Base-by-base conservation (phyloP, 2,329 filamentous ascomycete genomes). In the Aplosporella prunicola region DNA sequence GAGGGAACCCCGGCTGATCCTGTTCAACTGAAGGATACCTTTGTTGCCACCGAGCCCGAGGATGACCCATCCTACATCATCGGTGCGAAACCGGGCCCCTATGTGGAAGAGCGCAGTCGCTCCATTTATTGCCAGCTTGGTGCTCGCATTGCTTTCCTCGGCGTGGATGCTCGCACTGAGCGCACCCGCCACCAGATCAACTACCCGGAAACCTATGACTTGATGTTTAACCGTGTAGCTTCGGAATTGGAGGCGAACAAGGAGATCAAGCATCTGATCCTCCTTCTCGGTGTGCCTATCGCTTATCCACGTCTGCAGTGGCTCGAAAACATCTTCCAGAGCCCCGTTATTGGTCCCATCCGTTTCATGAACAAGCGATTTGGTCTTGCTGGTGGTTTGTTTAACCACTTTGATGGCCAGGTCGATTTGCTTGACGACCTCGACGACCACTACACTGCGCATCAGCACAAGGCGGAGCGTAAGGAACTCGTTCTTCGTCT, bases 181-280 rank as follows among this genome's bases (percentile, higher is more conserved):
- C 82, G 88, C 16, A 95, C 89, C 7, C 77, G 89, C 24, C 86
- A 93, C 52, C 87, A 94, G 61, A 78, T 96, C 62, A 95, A 95
- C 64, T 95, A 94, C 51, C 58, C 67, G 40, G 62, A 81, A 59
- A 63, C 87, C 57, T 59, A 81, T 63, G 55, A 72, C 52, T 44
- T 73, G 64, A 68, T 80, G 31, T 80, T 79, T 50, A 52, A 66
- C 23, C 70, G 73, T 3, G 57, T 77, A 3, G 55, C 68, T 20
- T 55, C 58, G 9, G 72, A 78, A 45, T 60, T 79, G 9, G 51
- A 57, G 0, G 66, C 63, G 1, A 67, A 72, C 39, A 68, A 67
- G 18, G 64, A 72, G 13, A 71, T 80, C 52, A 79, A 76, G 58
- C 76, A 80, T 50, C 53, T 80, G 15, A 64, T 80, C 25, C 58